phyloP scores from a whole-genome alignment of 208 protist genomes.

The Tritrichomonas foetus region DNA sequence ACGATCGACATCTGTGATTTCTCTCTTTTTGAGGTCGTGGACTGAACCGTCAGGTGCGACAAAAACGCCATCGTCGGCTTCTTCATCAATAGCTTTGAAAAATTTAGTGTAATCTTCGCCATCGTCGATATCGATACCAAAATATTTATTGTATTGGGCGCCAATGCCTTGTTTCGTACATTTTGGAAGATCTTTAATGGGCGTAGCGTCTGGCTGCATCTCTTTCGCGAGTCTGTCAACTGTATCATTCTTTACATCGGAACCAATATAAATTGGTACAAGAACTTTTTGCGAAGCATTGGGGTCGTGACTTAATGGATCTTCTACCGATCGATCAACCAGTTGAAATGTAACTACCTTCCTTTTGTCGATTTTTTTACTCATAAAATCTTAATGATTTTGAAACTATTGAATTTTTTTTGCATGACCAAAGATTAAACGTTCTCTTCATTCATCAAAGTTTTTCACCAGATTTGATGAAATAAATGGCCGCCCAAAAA shows the following conservation, averaged over 20 bases:
- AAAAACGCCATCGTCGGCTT: not conserved
- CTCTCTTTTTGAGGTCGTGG: not conserved
- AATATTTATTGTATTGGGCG: not conserved
- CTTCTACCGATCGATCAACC: not conserved
- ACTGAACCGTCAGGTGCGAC: conserved; percentile 18
- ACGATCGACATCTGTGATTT: not conserved
- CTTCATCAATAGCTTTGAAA: conserved; percentile 34
- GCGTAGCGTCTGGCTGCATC: not conserved
- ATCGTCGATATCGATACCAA: not conserved
- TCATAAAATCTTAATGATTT: no score
- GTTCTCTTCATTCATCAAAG: no score
- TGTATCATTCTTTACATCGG: not conserved
- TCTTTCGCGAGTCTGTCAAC: not conserved
- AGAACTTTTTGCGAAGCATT: not conserved
- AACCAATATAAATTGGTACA: conserved; percentile 31
- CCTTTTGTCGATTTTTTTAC: not conserved
- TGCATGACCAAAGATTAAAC: no score
- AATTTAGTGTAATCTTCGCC: not conserved
- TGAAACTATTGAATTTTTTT: no score
- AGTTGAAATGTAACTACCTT: conserved; percentile 6
- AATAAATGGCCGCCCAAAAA: no score
- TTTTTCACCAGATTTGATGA: no score
- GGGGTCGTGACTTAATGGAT: not conserved
- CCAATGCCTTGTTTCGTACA: not conserved
- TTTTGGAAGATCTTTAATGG: not conserved